Evolutionary conservation across 83 land plant genomes (phyloP), one percentile per base, ranked within the genome.

Genomic region (Thuja plicata): DNA sequence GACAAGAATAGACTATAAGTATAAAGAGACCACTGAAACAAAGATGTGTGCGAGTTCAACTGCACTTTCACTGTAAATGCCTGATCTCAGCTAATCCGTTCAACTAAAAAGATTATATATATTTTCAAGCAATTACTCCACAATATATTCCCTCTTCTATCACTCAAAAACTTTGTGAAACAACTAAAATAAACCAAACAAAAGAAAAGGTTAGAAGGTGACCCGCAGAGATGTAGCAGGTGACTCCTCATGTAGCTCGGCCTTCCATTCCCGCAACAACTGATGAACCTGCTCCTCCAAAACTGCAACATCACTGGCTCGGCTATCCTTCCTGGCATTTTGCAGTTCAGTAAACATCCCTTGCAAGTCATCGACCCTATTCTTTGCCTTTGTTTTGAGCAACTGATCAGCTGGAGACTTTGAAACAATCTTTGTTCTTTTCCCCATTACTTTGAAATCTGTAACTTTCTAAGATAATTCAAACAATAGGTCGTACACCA

Each of bases 231-330:
- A 97, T 21, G 95, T 86, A 43, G 97, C 91, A 0, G 99, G 97
- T 7, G 99, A 93, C 16, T 97, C 91, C 88, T 95, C 97, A 74
- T 96, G 95, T 79, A 97, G 94, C 88, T 97, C 99, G 30, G 96
- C 91, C 89, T 96, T 96, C 97, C 97, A 97, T 91, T 97, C 99
- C 6, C 97, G 93, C 35, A 97, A 93, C 95, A 97, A 93, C 95
- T 96, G 97, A 91, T 95, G 95, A 46, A 97, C 94, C 88, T 97
- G 97, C 91, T 96, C 97, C 86, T 96, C 99, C 54, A 97, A 91
- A 9, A 96, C 89, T 12, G 93, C 95, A 1, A 91, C 95, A 88
- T 97, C 97, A 38, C 90, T 86, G 12, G 92, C 41, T 62, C 97
- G 92, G 90, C 95, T 94, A 91, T 97, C 98, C 90, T 92, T 91